Base-by-base conservation (phyloP, 306 rosid species). In the Gillenia trifoliata region DNA sequence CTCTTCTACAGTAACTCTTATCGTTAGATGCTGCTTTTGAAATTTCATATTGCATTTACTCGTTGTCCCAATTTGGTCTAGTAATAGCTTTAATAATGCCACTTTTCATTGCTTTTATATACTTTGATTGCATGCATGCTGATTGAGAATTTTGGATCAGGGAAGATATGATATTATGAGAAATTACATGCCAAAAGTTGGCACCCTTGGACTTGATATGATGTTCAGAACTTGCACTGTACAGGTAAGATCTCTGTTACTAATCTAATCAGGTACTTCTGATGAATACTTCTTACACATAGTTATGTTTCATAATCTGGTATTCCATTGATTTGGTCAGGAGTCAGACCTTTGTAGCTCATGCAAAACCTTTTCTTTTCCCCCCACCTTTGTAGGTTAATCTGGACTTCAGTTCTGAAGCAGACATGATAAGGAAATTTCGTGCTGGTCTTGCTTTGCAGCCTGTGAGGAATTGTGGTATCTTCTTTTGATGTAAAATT, bases 181-280 rank as follows among this genome's bases (percentile, higher is more conserved):
- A 81, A 92, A 89, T 65, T 95, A 92, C 92, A 92, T 92, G 99
- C 99, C 97, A 70, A 87, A 87, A 87, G 99, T 95, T 81, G 98
- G 99, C 65, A 78, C 99, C 13, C 96, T 95, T 29, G 99, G 98
- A 75, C 97, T 92, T 74, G 98, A 95, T 83, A 92, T 92, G 98
- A 95, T 92, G 99, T 90, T 92, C 85, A 87, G 99, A 87, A 95
- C 99, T 56, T 95, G 98, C 85, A 95, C 99, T 55, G 99, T 95
- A 49, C 99, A 95, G 96, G 99, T 92, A 82, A 82, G 84, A 76
- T 70, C 16, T 50, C 12, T 54, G 67, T 54, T 77, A 64, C 67
- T 64, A 40, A 69, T 70, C 25, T 61, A 60, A 64, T 64, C 57
- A 25, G 72, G 70, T 69, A 30, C 22, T 63, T 78, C 28, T 11